Evolutionary conservation across 1,284 basidiomycete species (phyloP).

Genomic region (Tremellales sp.): DNA sequence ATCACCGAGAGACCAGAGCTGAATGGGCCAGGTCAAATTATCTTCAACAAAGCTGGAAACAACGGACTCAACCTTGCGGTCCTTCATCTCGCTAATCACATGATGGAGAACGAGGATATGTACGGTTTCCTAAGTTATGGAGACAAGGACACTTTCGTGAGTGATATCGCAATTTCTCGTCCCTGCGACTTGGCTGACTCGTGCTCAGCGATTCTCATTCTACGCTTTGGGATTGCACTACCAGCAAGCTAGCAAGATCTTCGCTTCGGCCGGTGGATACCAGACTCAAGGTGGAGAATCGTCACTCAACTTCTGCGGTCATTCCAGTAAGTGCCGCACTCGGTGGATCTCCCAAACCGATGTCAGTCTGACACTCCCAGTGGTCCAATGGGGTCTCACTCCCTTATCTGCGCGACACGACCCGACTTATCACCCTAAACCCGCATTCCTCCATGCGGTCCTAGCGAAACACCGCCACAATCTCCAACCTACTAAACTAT

Average conservation of each 20-base stretch:
- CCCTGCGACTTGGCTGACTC: no score
- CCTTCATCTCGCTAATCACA: conserved; percentile 48
- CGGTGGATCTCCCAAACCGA: background rate
- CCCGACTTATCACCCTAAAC: conserved; percentile 40
- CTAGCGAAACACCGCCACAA: conserved; percentile 48
- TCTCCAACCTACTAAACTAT: conserved; percentile 43
- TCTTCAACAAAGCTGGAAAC: conserved; percentile 51
- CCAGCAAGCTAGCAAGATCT: conserved; percentile 47
- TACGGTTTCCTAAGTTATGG: conserved; percentile 50
- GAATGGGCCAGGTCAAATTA: conserved; percentile 34
- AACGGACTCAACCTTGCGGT: conserved; percentile 52
- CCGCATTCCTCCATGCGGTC: conserved; percentile 51
- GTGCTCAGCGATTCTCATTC: conserved; percentile 48
- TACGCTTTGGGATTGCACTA: conserved; percentile 49
- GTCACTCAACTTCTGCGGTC: conserved; percentile 41
- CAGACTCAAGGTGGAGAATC: conserved; percentile 32
- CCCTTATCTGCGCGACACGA: conserved; percentile 35
- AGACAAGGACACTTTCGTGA: conserved; percentile 48
- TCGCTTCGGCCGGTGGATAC: conserved; percentile 40
- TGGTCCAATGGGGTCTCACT: conserved; percentile 46
- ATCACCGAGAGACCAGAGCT: no score
- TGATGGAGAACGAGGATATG: conserved; percentile 48
- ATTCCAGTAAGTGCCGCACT: conserved; percentile 24
- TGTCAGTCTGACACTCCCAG: conserved; percentile 5
- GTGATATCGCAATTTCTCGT: conserved; percentile 7